Percentiles rank a stretch among this genome's conserved stretches.
Evolutionary conservation across 805 yeast species (phyloP).

Genomic region (Saccharomycopsis sp.): DNA sequence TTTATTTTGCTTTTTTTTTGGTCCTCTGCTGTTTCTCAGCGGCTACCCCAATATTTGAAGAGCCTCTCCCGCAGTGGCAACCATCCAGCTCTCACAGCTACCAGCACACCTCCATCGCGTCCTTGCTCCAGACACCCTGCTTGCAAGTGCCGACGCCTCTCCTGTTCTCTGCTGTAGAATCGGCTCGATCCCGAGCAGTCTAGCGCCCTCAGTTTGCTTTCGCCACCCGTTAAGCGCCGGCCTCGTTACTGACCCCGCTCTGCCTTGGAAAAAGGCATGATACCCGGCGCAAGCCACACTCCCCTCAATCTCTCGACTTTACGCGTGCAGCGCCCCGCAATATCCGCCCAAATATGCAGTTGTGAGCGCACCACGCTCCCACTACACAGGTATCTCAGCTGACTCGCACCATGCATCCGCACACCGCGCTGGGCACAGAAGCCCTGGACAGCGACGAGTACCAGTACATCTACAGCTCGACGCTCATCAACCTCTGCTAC

Average conservation of each 20-base stretch:
- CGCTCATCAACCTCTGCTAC: conserved; percentile 37
- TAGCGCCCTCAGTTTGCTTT: background rate
- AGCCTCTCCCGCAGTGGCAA: no score
- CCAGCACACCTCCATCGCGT: no score
- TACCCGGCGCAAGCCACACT: background rate
- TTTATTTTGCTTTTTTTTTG: background rate
- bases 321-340: background rate
- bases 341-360: background rate
- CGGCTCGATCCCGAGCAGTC: background rate
- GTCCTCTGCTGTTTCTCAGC: background rate
- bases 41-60: no score
- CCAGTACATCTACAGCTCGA: background rate
- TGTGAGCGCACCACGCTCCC: background rate
- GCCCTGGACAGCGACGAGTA: background rate
- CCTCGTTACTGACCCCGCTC: background rate
- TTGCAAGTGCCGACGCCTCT: background rate
- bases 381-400: background rate
- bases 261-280: background rate
- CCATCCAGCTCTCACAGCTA: no score
- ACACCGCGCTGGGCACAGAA: background rate
- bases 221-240: background rate
- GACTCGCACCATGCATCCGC: background rate
- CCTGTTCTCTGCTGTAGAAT: background rate
- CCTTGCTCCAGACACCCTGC: no score
- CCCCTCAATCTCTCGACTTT: background rate